These are phyloP conservation scores for Xylona heveae DNA, from an alignment of 495 filamentous ascomycete species.

Conservation along the genomic window DNA sequence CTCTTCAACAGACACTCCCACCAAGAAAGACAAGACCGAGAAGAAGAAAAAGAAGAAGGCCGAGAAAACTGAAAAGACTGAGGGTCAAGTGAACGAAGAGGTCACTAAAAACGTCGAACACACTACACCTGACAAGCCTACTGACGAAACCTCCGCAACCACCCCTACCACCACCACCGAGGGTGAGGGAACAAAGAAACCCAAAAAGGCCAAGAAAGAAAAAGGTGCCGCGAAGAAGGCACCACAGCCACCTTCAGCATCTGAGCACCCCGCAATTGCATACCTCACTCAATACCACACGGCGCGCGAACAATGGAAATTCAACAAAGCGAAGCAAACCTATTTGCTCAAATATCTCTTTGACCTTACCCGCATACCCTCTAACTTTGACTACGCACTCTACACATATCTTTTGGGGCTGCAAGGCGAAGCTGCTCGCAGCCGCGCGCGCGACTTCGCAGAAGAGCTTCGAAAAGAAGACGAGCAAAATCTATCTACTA, in stretches of 20 bases:
- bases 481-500: too few relatives aligned
- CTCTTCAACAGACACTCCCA: background rate
- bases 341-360: slow-evolving; percentile 66
- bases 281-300: slow-evolving; percentile 55
- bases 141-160: too few relatives aligned
- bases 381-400: slow-evolving; percentile 38
- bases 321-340: slow-evolving; percentile 76
- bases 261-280: slow-evolving; percentile 31
- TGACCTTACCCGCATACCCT: slow-evolving; percentile 40
- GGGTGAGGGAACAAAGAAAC: background rate
- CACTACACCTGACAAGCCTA: background rate
- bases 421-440: slow-evolving; percentile 38
- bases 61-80: too few relatives aligned
- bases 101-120: background rate
- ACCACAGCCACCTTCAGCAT: slow-evolving; percentile 14
- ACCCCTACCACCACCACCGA: too few relatives aligned
- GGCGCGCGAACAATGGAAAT: slow-evolving; percentile 56
- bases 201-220: slow-evolving; percentile 11
- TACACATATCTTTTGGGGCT: slow-evolving; percentile 50
- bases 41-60: slow-evolving; percentile 11
- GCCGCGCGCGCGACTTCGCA: slow-evolving; percentile 37
- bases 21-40: slow-evolving; percentile 14
- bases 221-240: slow-evolving; percentile 7
- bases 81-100: too few relatives aligned
- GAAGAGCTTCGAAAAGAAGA: slow-evolving; percentile 27